Conservation (phyloP, 352 stramenopile species). For the Phytophthora pini region DNA sequence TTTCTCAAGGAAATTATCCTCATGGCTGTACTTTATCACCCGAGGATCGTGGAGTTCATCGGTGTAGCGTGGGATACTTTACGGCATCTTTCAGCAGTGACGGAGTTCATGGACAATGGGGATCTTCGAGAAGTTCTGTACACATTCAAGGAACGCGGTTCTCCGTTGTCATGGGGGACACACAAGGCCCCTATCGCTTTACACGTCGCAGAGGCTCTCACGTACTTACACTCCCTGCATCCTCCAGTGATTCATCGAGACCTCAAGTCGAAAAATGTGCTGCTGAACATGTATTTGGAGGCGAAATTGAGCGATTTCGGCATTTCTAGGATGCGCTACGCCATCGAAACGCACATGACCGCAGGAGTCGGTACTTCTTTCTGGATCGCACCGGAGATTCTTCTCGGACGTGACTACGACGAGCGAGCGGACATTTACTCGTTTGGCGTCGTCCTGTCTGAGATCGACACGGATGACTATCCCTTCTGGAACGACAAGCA, state of each 20-base stretch:
- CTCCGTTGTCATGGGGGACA: slow-evolving; percentile 43
- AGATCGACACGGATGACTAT: slow-evolving; percentile 64
- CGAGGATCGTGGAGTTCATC: slow-evolving; percentile 43
- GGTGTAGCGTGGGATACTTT: slow-evolving; percentile 50
- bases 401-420: slow-evolving; percentile 54
- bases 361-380: slow-evolving; percentile 56
- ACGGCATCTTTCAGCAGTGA: slow-evolving; percentile 55
- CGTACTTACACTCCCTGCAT: slow-evolving; percentile 64
- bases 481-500: slow-evolving; percentile 60
- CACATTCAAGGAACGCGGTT: slow-evolving; percentile 43
- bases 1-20: slow-evolving; percentile 41
- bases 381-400: slow-evolving; percentile 73
- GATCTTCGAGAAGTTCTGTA: slow-evolving; percentile 65
- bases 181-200: slow-evolving; percentile 56
- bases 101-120: slow-evolving; percentile 70
- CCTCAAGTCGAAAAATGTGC: slow-evolving; percentile 53
- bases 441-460: slow-evolving; percentile 53
- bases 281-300: slow-evolving; percentile 49
- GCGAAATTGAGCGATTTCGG: slow-evolving; percentile 80
- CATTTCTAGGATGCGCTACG: slow-evolving; percentile 52
- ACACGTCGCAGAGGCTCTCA: slow-evolving; percentile 62
- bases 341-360: slow-evolving; percentile 59
- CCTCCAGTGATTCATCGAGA: slow-evolving; percentile 62
- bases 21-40: slow-evolving; percentile 48
- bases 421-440: slow-evolving; percentile 61